Conservation (phyloP, 352 stramenopile species). For the Pythium periplocum region DNA sequence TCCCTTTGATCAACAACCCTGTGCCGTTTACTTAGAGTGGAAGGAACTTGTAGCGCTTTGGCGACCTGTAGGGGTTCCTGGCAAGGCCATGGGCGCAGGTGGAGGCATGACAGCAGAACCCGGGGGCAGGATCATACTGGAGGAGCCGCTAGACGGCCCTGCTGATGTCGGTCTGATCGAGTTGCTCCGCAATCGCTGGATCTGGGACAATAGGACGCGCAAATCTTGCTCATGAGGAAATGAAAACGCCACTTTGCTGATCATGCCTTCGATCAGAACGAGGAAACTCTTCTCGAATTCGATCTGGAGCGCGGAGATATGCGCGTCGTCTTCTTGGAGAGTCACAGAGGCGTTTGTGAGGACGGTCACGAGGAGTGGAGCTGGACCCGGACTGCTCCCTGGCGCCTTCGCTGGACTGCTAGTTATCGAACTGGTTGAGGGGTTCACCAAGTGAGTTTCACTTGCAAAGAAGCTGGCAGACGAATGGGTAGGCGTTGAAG, state of each 20-base stretch:
- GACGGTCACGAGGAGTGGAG: not conserved
- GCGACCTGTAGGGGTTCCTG: no score
- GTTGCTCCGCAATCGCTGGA: slow-evolving; percentile 22
- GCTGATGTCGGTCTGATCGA: not conserved
- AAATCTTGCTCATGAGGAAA: slow-evolving; percentile 10
- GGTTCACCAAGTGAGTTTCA: not conserved
- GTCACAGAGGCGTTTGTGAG: no score
- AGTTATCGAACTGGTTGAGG: no score
- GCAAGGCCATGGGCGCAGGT: no score
- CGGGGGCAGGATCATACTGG: no score
- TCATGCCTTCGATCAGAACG: slow-evolving; percentile 38
- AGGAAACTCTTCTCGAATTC: slow-evolving; percentile 71
- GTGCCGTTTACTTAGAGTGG: no score
- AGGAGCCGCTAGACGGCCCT: not conserved
- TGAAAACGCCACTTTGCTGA: slow-evolving; percentile 27
- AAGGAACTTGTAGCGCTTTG: no score
- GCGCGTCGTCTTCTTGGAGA: slow-evolving; percentile 5
- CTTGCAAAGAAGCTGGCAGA: not conserved
- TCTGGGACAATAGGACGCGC: slow-evolving; percentile 21
- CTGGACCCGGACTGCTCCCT: not conserved
- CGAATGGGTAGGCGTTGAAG: not conserved
- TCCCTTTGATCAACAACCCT: no score
- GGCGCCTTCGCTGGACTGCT: not conserved
- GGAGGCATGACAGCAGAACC: no score
- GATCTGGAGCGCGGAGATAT: slow-evolving; percentile 49